phyloP scores from a whole-genome alignment of 805 yeast genomes.

The Pichia thaimueangensis region DNA sequence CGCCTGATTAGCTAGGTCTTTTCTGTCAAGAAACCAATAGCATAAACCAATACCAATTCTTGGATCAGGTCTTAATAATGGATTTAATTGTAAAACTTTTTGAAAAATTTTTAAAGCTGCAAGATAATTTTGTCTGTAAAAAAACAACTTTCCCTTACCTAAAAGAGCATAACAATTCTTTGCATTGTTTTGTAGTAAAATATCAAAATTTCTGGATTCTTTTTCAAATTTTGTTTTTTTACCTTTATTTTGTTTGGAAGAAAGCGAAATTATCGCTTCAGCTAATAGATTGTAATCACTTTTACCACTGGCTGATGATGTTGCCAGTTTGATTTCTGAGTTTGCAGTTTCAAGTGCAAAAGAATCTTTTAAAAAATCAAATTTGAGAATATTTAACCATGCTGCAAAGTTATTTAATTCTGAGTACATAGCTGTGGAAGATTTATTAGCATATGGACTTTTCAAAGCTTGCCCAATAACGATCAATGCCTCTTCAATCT shows the following conservation, averaged over 20 bases:
- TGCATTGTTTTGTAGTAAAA: slow-evolving; percentile 46
- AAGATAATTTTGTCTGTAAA: slow-evolving; percentile 63
- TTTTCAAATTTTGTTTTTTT: slow-evolving; percentile 59
- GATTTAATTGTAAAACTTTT: slow-evolving; percentile 69
- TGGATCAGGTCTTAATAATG: slow-evolving; percentile 81
- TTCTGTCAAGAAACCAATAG: slow-evolving; percentile 82
- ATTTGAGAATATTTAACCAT: slow-evolving; percentile 61
- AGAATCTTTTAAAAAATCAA: slow-evolving; percentile 25
- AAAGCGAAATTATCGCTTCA: slow-evolving; percentile 54
- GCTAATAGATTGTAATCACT: slow-evolving; percentile 52
- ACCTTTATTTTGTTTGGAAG: slow-evolving; percentile 59
- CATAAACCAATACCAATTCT: slow-evolving; percentile 93
- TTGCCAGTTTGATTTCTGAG: slow-evolving; percentile 38
- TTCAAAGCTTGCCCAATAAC: slow-evolving; percentile 58
- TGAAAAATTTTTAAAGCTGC: slow-evolving; percentile 80
- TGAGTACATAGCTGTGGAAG: slow-evolving; percentile 34
- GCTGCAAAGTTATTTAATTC: slow-evolving; percentile 57
- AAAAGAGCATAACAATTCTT: slow-evolving; percentile 69
- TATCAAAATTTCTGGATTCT: slow-evolving; percentile 65
- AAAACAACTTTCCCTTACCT: slow-evolving; percentile 77
- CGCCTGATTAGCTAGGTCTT: slow-evolving; percentile 65
- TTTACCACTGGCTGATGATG: slow-evolving; percentile 27
- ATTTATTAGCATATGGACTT: slow-evolving; percentile 24
- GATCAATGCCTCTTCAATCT: slow-evolving; percentile 53
- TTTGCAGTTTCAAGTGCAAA: slow-evolving; percentile 24